A percentile compares a stretch with the other conserved stretches of the same genome.
Evolutionary conservation across 192 early-diverging fungal genomes (phyloP).

Genomic region (Coemansia aciculifera): DNA sequence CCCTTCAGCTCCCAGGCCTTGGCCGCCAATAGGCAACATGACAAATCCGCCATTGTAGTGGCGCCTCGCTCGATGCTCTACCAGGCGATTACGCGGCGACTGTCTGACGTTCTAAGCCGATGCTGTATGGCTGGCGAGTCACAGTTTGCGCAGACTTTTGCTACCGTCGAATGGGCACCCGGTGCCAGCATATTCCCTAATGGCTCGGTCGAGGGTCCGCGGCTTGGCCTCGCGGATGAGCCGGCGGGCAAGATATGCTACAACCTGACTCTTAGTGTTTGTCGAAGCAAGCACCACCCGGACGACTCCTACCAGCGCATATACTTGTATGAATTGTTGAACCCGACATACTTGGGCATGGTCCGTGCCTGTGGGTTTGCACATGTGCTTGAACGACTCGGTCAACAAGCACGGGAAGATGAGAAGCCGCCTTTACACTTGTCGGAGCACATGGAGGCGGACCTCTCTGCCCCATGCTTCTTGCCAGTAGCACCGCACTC

Average conservation of each 20-base stretch:
- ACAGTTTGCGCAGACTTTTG: not conserved
- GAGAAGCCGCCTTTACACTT: not conserved
- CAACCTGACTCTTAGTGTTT: not conserved
- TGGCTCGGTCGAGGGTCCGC: not conserved
- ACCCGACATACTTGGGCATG: not conserved
- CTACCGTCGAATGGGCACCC: not conserved
- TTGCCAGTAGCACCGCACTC: not conserved
- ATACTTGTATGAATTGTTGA: not conserved
- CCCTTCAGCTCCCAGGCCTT: not conserved
- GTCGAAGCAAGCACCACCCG: not conserved
- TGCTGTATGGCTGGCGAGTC: not conserved
- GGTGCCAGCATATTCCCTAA: not conserved
- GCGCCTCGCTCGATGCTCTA: constrained; percentile 6
- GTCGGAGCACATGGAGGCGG: not conserved
- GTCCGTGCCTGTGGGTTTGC: not conserved
- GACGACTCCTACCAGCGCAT: not conserved
- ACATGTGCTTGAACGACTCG: not conserved
- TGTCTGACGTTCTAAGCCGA: not conserved
- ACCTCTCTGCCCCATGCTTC: not conserved
- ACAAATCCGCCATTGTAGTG: not conserved
- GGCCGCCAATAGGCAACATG: not conserved
- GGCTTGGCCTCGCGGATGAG: not conserved
- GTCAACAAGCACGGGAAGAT: not conserved
- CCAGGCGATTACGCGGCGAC: not conserved
- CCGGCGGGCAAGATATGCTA: not conserved